phyloP scores from a whole-genome alignment of 2,329 filamentous ascomycete species.

The Penicillium sclerotigenum region DNA sequence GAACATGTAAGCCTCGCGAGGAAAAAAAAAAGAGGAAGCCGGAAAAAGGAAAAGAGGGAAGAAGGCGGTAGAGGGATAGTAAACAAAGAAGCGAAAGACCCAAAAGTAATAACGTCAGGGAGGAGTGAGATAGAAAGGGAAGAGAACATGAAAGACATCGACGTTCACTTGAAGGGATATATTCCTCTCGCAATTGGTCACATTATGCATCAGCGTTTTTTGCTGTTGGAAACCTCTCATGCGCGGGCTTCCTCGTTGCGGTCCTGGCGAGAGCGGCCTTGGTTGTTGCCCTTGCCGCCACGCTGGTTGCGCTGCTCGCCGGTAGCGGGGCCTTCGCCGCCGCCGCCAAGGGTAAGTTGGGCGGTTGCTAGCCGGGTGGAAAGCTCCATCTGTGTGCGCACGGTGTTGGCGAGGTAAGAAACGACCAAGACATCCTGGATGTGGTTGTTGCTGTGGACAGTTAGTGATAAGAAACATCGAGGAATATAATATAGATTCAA shows the following conservation, averaged over 20 bases:
- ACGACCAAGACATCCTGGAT: conserved; percentile 98
- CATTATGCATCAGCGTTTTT: conserved; percentile 24
- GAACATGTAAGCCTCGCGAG: conserved; percentile 11
- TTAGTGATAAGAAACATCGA: conserved; percentile 27
- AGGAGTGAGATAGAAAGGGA: conserved; percentile 18
- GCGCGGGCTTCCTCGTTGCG: conserved; percentile 40
- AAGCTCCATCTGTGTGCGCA: conserved; percentile 97
- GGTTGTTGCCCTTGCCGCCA: conserved; percentile 40
- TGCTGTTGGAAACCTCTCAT: conserved; percentile 23
- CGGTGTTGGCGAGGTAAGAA: conserved; percentile 96
- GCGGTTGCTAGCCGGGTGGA: conserved; percentile 91
- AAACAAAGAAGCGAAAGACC: conserved; percentile 8
- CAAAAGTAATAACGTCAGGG: conserved; percentile 10
- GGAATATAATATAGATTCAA: neutral
- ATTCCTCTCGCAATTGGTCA: conserved; percentile 19
- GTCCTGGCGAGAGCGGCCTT: conserved; percentile 41
- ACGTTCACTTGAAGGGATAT: conserved; percentile 6
- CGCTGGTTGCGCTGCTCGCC: conserved; percentile 36
- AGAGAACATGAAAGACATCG: conserved; percentile 20
- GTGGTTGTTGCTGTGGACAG: conserved; percentile 76
- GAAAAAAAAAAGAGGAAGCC: conserved; percentile 14
- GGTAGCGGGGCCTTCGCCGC: conserved; percentile 42
- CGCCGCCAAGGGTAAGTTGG: conserved; percentile 57
- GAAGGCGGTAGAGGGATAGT: conserved; percentile 10
- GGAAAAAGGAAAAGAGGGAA: conserved; percentile 19